Evolutionary conservation across 2,329 filamentous ascomycete species (phyloP).

Genomic region (Pseudopyrenochaeta lycopersici): DNA sequence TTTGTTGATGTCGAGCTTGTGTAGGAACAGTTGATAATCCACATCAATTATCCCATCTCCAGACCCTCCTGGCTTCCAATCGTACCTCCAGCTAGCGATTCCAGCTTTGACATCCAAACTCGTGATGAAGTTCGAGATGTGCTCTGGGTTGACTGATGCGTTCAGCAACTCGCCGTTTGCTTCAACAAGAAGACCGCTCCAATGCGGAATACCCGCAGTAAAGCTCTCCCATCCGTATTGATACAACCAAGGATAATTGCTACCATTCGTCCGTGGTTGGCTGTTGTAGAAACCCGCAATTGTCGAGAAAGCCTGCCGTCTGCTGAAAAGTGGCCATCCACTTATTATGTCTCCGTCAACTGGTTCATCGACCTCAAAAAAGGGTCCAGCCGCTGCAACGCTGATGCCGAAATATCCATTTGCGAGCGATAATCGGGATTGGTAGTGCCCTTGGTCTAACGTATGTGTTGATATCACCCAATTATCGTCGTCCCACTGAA

Average conservation of each 20-base stretch:
- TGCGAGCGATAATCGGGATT: conserved; percentile 62
- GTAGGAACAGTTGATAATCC: conserved; percentile 71
- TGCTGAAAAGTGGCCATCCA: conserved; percentile 73
- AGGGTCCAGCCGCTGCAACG: conserved; percentile 68
- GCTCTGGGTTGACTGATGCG: conserved; percentile 65
- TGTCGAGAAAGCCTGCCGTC: conserved; percentile 71
- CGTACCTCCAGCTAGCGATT: conserved; percentile 70
- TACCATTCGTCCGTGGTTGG: conserved; percentile 66
- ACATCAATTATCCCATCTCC: conserved; percentile 63
- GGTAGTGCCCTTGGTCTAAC: conserved; percentile 67
- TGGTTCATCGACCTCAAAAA: conserved; percentile 66
- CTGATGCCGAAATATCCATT: conserved; percentile 74
- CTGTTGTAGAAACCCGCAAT: conserved; percentile 73
- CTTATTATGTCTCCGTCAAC: conserved; percentile 64
- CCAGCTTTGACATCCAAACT: conserved; percentile 71
- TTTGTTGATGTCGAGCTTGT: conserved; percentile 70
- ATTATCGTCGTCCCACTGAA: conserved; percentile 67
- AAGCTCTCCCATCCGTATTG: conserved; percentile 76
- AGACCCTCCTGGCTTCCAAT: conserved; percentile 65
- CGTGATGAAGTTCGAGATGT: conserved; percentile 69
- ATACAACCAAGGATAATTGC: conserved; percentile 73
- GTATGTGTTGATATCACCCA: conserved; percentile 65
- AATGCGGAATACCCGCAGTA: conserved; percentile 76
- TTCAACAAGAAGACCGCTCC: conserved; percentile 68
- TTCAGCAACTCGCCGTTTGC: conserved; percentile 65